phyloP scores from a whole-genome alignment of 129 eudicot species.

The Saposhnikovia divaricata region DNA sequence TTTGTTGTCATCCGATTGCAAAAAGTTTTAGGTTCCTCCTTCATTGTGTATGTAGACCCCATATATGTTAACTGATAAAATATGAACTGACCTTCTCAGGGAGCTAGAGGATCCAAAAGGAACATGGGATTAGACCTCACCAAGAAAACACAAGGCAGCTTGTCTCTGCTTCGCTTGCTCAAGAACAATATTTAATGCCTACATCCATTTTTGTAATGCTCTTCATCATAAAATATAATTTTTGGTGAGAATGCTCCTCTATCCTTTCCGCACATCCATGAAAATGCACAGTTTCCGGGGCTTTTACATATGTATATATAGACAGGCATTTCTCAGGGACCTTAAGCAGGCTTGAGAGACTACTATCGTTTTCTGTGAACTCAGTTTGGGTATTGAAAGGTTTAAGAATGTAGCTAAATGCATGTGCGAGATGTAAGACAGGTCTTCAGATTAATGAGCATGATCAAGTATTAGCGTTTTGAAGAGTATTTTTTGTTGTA shows the following conservation, averaged over 20 bases:
- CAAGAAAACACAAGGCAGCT: slow-evolving; percentile 44
- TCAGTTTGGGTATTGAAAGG: not conserved
- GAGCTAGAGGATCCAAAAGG: slow-evolving; percentile 34
- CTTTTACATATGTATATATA: not conserved
- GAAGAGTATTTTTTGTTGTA: too few species aligned
- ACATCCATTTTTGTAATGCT: not conserved
- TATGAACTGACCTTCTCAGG: slow-evolving; percentile 24
- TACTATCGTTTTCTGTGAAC: too few species aligned
- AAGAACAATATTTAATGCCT: slow-evolving; percentile 12
- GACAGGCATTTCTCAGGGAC: not conserved
- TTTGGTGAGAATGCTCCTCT: not conserved
- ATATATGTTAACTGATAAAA: not conserved
- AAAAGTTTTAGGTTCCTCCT: not conserved
- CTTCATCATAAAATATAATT: not conserved
- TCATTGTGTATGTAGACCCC: not conserved
- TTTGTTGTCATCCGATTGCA: not conserved
- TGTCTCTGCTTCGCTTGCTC: slow-evolving; percentile 50
- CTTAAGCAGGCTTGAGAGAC: not conserved
- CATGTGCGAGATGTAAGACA: too few species aligned
- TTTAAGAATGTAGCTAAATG: too few species aligned
- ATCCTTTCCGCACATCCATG: not conserved
- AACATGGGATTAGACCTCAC: slow-evolving; percentile 22
- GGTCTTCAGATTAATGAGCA: too few species aligned
- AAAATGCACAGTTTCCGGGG: not conserved
- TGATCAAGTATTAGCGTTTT: too few species aligned